Base-by-base conservation (phyloP, 768 basidiomycete genomes). In the Saitozyma sp. region DNA sequence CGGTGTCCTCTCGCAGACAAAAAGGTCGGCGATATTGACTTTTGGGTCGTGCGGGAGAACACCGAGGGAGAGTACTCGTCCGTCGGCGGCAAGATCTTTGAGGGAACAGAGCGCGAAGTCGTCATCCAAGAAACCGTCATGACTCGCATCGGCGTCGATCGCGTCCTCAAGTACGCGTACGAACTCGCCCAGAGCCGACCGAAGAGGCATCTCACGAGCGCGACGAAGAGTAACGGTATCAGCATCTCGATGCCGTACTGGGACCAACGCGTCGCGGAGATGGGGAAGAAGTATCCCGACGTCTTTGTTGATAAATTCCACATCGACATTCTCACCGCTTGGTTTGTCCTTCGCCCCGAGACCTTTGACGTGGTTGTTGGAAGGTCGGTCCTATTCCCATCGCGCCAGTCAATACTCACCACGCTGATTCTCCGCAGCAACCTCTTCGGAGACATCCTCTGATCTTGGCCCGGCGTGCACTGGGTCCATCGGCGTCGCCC, bases 401-500 rank as follows among this genome's bases (percentile, higher is more conserved):
- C 29, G 29, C 29, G 29, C 29, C 29, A 29, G 29, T 29, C 29
- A 29, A 29, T 29, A 29, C 29, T 29, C 29, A 29, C 29, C 29
- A 29, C 29, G 29, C 29, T 29, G 29, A 29, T 29, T 29, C 29
- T 29, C 29, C 29, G 29, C 29, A 29, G 29, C 58, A 99, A 99
- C 84, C 83, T 99, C 64, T 80, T 80, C 76, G 80, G 80, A 76
- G 93, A 85, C 62, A 85, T 85, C 57, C 78, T 85, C 84, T 42
- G 84, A 85, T 65, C 80, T 85, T 11, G 85, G 83, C 0, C 83
- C 84, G 10, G 84, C 67, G 5, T 82, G 84, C 42, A 83, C 84
- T 1, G 84, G 85, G 5, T 84, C 84, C n/a, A 85, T 85, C 61
- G 85, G 84, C 1, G 84, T 85, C 46, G 85, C 84, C 14, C 84